Evolutionary conservation across 495 filamentous ascomycete species (phyloP).

Genomic region (Usnea hakonensis): DNA sequence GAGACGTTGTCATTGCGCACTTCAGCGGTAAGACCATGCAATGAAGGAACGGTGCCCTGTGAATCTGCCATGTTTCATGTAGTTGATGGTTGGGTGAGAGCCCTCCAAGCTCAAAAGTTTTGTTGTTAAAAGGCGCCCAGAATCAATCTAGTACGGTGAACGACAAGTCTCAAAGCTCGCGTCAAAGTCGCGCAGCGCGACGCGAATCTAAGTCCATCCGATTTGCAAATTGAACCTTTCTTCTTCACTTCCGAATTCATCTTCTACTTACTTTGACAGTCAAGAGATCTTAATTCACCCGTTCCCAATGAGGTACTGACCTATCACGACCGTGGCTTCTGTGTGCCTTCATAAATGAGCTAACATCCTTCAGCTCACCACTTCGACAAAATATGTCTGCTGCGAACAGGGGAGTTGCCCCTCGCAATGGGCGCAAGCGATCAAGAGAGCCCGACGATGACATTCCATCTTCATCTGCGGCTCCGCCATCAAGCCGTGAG

Average conservation of each 20-base stretch:
- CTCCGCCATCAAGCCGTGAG: constrained; percentile 65
- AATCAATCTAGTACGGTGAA: constrained; percentile 5
- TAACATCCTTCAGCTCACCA: constrained; percentile 54
- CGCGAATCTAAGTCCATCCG: not conserved
- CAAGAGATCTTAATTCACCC: not conserved
- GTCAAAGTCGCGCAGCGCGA: constrained; percentile 11
- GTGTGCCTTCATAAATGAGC: not conserved
- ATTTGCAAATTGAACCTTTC: not conserved
- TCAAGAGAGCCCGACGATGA: constrained; percentile 72
- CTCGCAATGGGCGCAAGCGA: constrained; percentile 65
- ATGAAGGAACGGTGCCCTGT: not conserved
- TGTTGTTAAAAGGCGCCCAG: not conserved
- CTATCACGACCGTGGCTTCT: not conserved
- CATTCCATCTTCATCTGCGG: constrained; percentile 55
- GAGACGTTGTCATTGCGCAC: not conserved
- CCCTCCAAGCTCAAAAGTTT: not conserved
- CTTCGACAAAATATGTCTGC: constrained; percentile 76
- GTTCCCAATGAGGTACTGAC: constrained; percentile 30
- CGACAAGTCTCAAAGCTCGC: not conserved
- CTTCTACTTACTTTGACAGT: not conserved
- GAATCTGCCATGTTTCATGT: constrained; percentile 1
- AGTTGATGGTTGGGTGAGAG: not conserved
- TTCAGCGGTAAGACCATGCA: not conserved
- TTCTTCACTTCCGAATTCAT: not conserved
- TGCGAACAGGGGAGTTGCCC: constrained; percentile 67